A percentile compares a stretch with the other conserved stretches of the same genome.
Evolutionary conservation across 1,139 yeast species (phyloP).

Genomic region (Magnusiomyces tetraspermus): DNA sequence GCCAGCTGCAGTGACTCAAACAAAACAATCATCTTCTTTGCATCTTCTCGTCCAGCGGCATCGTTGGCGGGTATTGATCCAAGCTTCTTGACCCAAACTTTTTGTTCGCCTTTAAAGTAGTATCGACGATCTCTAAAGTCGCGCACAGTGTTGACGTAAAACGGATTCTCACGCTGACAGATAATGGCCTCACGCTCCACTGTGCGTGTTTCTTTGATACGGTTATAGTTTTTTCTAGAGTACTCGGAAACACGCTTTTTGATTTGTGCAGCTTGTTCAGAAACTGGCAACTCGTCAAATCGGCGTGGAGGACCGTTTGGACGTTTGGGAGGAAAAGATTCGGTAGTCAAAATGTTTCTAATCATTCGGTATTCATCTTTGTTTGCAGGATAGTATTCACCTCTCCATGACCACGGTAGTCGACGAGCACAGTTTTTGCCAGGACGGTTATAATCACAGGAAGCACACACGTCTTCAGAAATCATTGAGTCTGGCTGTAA

Average conservation of each 20-base stretch:
- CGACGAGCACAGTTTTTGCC: conserved; percentile 89
- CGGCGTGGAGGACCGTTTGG: conserved; percentile 47
- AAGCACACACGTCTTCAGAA: conserved; percentile 89
- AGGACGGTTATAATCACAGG: conserved; percentile 94
- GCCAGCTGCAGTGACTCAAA: conserved; percentile 95
- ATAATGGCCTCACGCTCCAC: conserved; percentile 88
- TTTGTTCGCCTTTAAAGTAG: conserved; percentile 88
- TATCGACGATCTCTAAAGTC: conserved; percentile 93
- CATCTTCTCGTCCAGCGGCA: conserved; percentile 62
- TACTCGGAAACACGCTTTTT: conserved; percentile 79
- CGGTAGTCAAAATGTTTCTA: conserved; percentile 71
- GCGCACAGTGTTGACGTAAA: conserved; percentile 89
- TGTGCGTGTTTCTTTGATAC: conserved; percentile 71
- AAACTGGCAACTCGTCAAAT: conserved; percentile 56
- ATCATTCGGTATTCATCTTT: conserved; percentile 89
- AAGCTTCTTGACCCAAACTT: conserved; percentile 85
- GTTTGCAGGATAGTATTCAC: conserved; percentile 86
- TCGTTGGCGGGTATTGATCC: conserved; percentile 47
- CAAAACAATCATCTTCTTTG: conserved; percentile 84
- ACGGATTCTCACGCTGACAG: conserved; percentile 96
- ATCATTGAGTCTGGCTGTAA: conserved; percentile 98
- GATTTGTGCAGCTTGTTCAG: conserved; percentile 69
- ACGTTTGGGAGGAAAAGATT: conserved; percentile 48
- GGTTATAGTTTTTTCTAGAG: conserved; percentile 75
- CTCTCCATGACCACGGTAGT: conserved; percentile 97